Conservation (phyloP, 2,329 filamentous ascomycete species). For the Aspergillus ustus region DNA sequence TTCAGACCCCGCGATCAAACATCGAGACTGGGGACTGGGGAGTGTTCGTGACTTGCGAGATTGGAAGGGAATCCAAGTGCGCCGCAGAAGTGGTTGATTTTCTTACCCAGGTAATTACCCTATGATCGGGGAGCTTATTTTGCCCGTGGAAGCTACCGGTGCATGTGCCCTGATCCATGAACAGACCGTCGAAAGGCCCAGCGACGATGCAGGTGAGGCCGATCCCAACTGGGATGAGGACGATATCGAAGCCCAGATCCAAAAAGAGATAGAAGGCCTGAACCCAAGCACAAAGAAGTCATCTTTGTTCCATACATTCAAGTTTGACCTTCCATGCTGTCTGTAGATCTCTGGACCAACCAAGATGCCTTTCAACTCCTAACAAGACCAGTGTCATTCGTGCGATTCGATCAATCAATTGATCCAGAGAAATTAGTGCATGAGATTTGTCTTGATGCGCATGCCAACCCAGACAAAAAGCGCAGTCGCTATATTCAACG, state of each 20-base stretch:
- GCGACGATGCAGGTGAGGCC: slow-evolving; percentile 27
- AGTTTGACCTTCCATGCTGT: slow-evolving; percentile 57
- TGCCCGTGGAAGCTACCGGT: not conserved
- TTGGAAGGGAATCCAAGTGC: slow-evolving; percentile 64
- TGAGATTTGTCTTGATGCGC: slow-evolving; percentile 61
- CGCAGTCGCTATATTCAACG: slow-evolving; percentile 64
- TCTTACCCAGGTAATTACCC: slow-evolving; percentile 56
- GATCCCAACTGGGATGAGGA: slow-evolving; percentile 42
- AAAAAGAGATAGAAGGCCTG: slow-evolving; percentile 61
- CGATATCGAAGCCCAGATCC: slow-evolving; percentile 66
- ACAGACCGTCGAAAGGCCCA: slow-evolving; percentile 26
- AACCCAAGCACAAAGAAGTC: slow-evolving; percentile 52
- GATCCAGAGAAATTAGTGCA: slow-evolving; percentile 66
- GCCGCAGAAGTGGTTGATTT: slow-evolving; percentile 62
- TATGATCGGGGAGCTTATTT: not conserved
- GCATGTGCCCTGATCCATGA: not conserved
- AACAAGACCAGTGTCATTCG: slow-evolving; percentile 47
- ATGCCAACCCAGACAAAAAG: slow-evolving; percentile 55
- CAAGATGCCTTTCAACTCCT: slow-evolving; percentile 18
- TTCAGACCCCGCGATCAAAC: slow-evolving; percentile 25
- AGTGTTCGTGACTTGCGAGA: slow-evolving; percentile 67
- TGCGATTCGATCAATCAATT: slow-evolving; percentile 60
- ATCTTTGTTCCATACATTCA: slow-evolving; percentile 56
- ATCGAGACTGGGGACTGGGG: slow-evolving; percentile 60
- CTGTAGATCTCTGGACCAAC: slow-evolving; percentile 22